phyloP scores from a whole-genome alignment of 306 rosid genomes.

The Cicer chorassanicum region DNA sequence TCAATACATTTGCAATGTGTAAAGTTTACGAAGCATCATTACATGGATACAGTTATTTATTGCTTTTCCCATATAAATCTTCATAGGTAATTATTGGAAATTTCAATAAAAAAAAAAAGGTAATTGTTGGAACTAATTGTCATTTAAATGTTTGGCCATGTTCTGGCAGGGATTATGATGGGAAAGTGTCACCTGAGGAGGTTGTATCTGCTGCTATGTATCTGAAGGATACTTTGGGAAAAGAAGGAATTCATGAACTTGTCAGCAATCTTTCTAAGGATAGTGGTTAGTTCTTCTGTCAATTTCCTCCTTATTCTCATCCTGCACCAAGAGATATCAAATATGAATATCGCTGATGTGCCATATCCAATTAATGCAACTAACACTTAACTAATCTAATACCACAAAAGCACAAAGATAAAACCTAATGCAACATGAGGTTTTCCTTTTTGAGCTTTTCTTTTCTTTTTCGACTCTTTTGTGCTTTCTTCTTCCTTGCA shows the following conservation, averaged over 20 bases:
- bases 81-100: slow-evolving; percentile 16
- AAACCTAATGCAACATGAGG: slow-evolving; percentile 4
- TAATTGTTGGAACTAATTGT: slow-evolving; percentile 20
- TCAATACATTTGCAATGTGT: not conserved
- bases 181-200: slow-evolving; percentile 89
- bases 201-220: slow-evolving; percentile 80
- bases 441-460: slow-evolving; percentile 1
- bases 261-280: slow-evolving; percentile 81
- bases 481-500: not conserved
- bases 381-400: slow-evolving; percentile 22
- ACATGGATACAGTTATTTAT: not conserved
- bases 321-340: slow-evolving; percentile 10
- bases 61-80: slow-evolving; percentile 17
- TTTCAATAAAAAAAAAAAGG: not conserved
- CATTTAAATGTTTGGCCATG: slow-evolving; percentile 32
- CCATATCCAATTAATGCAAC: slow-evolving; percentile 8
- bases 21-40: slow-evolving; percentile 16
- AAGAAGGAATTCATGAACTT: slow-evolving; percentile 82
- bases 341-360: slow-evolving; percentile 19
- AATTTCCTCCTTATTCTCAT: slow-evolving; percentile 23
- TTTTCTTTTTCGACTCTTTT: not conserved
- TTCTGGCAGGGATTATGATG: slow-evolving; percentile 78
- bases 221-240: slow-evolving; percentile 76
- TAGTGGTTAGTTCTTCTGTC: slow-evolving; percentile 52
- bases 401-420: not conserved